Conservation (phyloP, 768 basidiomycete genomes). For the Lyophyllum decastes region DNA sequence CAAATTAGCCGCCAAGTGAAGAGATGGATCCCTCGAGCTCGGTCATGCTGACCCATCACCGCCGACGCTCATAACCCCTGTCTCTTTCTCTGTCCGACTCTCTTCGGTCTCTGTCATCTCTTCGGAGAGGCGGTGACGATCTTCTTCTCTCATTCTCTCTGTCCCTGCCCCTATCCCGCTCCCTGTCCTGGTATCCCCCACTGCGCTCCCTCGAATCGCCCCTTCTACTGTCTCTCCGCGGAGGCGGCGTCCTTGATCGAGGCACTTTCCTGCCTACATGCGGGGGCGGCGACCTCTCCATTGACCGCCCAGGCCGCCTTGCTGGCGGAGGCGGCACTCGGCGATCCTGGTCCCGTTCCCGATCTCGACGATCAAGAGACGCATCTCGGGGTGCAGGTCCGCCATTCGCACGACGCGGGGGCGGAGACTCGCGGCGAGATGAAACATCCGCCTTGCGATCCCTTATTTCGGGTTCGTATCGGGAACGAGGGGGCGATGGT, state of each 20-base stretch:
- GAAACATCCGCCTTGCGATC: conserved; percentile 14
- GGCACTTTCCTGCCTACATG: conserved; percentile 19
- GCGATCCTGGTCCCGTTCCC: neutral
- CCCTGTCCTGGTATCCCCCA: conserved; percentile 10
- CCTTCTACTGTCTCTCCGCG: conserved; percentile 10
- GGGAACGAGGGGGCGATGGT: conserved; percentile 9
- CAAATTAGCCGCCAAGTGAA: neutral
- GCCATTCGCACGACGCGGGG: conserved; percentile 15
- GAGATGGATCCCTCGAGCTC: neutral
- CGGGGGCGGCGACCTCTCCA: conserved; percentile 26
- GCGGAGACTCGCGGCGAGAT: conserved; percentile 14
- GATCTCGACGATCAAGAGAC: neutral
- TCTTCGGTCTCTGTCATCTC: conserved; percentile 9
- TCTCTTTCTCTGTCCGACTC: conserved; percentile 12
- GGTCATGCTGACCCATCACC: conserved; percentile 1
- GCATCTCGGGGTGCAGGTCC: conserved; percentile 1
- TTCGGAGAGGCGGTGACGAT: conserved; percentile 10
- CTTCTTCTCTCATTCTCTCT: neutral
- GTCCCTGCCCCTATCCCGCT: conserved; percentile 6
- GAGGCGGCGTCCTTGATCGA: conserved; percentile 23
- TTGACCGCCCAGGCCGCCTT: conserved; percentile 5
- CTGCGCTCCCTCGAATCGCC: conserved; percentile 12
- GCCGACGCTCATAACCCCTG: conserved; percentile 17
- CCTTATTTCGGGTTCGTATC: neutral
- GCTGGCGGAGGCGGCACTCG: conserved; percentile 6